Conservation (phyloP, 179 eudicot genomes). For the Sideroxylon spinosum region DNA sequence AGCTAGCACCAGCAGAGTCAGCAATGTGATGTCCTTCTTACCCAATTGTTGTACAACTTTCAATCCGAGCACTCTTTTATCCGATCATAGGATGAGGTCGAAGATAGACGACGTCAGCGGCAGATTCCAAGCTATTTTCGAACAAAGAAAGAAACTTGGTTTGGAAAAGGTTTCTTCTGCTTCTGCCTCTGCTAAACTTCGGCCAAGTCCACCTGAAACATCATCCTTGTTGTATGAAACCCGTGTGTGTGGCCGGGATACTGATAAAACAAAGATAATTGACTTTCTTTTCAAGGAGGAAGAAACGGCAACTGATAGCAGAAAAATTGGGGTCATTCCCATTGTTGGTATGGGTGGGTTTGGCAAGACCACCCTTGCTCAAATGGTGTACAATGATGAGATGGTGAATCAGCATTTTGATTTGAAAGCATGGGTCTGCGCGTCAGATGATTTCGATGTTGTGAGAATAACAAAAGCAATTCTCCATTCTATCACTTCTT, state of each 20-base stretch:
- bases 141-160: slow-evolving; percentile 10
- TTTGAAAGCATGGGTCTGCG: slow-evolving; percentile 21
- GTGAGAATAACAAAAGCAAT: slow-evolving; percentile 15
- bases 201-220: slow-evolving; percentile 6
- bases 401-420: slow-evolving; percentile 8
- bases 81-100: slow-evolving; percentile 4
- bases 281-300: not conserved
- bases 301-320: not conserved
- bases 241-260: slow-evolving; percentile 15
- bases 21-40: slow-evolving; percentile 3
- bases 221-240: slow-evolving; percentile 9
- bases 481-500: slow-evolving; percentile 9
- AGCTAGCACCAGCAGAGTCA: not conserved
- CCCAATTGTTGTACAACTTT: not conserved
- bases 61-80: not conserved
- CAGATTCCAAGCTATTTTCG: slow-evolving; percentile 10
- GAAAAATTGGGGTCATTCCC: slow-evolving; percentile 14
- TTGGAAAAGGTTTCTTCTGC: slow-evolving; percentile 9
- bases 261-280: slow-evolving; percentile 5
- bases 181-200: not conserved
- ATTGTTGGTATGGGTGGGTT: slow-evolving; percentile 19
- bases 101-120: slow-evolving; percentile 16
- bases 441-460: slow-evolving; percentile 21
- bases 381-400: slow-evolving; percentile 17
- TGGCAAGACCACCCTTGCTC: slow-evolving; percentile 26